Base-by-base conservation (phyloP, 768 basidiomycete species). In the Brasilioporus rufonigricans region DNA sequence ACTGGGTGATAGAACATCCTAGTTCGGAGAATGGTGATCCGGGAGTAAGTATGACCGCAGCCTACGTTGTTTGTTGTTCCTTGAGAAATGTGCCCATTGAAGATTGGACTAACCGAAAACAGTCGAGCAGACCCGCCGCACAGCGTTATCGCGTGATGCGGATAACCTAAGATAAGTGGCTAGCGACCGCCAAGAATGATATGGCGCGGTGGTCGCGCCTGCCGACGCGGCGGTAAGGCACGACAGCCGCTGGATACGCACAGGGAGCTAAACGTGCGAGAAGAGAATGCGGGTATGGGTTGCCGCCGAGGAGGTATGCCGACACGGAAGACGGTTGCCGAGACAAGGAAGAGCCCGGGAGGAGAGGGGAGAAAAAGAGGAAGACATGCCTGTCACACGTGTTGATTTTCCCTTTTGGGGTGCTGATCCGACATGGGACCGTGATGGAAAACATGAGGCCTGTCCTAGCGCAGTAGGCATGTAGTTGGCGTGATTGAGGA, bases 361-460 rank as follows among this genome's bases (percentile, higher is more conserved):
- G 32, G 50, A 60, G 61, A 60, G 52, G 41, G 55, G 51, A 43
- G 45, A 21, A 44, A 57, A 61, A 62, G 57, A 52, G 55, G 61
- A 33, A 50, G 45, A 65, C 65, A 66, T 54, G 65, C 65, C 6
- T 16, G 19, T 1, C 4, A 55, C 65, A 67, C 65, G 65, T 66
- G 65, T 58, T 55, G 53, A 52, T 47, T 53, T 61, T 44, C 65
- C 57, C 52, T 41, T 43, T 65, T 62, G 26, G 47, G 19, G 19
- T 41, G 33, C 21, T 66, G 61, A 58, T 65, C 64, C 64, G 64
- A 55, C 44, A n/a, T 29, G 27, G 39, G 19, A 26, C 49, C 41
- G n/a, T 29, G 50, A 53, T 51, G 41, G 61, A 46, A 40, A 23
- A 62, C 65, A 66, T 38, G 65, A 59, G 65, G 65, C 47, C 0